Evolutionary conservation across 2,329 filamentous ascomycete genomes (phyloP), one percentile per base, ranked within the genome.

Genomic region (Ascochyta rabiei): DNA sequence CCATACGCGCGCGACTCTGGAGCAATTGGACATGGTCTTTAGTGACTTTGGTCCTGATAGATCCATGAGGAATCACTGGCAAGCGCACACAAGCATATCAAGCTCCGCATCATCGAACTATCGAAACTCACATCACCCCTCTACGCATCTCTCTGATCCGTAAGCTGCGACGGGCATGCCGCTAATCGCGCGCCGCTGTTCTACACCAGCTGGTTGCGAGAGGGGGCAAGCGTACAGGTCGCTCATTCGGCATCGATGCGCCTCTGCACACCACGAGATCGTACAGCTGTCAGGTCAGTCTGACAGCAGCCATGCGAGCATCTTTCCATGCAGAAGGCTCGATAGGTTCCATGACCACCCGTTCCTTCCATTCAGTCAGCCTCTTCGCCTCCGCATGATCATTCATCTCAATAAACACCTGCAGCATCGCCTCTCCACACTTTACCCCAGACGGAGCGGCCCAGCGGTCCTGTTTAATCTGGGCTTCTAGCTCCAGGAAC

Each of bases 351-450:
- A 51, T 56, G 39, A 38, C 16, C n/a, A 24, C 33, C 26, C 16
- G 21, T 44, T 26, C 28, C 43, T 50, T 33, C 43, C 47, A 39
- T 40, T 28, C 53, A 51, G 43, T 51, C 42, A 51, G 48, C 53
- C 43, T 48, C 53, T 51, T 51, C 21, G 48, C 48, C 53, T 56
- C 42, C 53, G 19, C 53, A 56, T 56, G 53, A 52, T 39, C 53
- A 56, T 3, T 46, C 18, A 24, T 37, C 53, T 46, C 48, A 56
- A 56, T 51, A 51, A 43, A 44, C 16, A 50, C 43, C 38, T 51
- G 53, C 53, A 51, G 48, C 53, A 44, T 51, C 53, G 53, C 48
- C 51, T 56, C 53, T 56, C 53, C 53, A 56, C 48, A 56, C 48
- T 51, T 56, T 56, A 56, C 53, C 53, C 47, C 53, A 51, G 53